Evolutionary conservation across 306 rosid genomes (phyloP).

Genomic region (Argentina anserina): DNA sequence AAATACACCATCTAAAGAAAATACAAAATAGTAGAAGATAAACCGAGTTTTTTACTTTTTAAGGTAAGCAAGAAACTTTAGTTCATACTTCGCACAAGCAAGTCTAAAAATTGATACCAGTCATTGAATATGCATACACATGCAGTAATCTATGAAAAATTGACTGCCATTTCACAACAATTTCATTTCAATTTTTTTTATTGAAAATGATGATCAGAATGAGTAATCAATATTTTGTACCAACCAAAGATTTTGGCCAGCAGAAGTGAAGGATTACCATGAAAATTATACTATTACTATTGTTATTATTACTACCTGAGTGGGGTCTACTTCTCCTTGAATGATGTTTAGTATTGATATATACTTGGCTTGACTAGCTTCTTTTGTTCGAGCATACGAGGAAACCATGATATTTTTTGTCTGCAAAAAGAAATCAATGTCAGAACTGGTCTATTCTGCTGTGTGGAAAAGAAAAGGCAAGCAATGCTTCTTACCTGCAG

Average conservation of each 20-base stretch:
- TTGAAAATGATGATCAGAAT: not conserved
- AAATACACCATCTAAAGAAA: not conserved
- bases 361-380: slow-evolving; percentile 98
- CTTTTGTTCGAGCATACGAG: slow-evolving; percentile 95
- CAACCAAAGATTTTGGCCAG: not conserved
- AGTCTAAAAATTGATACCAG: not conserved
- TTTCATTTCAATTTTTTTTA: not conserved
- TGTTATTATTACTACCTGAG: slow-evolving; percentile 50
- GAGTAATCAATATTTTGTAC: not conserved
- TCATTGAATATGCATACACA: not conserved
- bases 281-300: not conserved
- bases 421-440: slow-evolving; percentile 43
- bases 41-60: not conserved
- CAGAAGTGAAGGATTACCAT: not conserved
- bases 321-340: slow-evolving; percentile 99
- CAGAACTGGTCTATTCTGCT: slow-evolving; percentile 15
- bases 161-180: not conserved
- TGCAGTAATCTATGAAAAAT: not conserved
- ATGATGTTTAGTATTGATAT: slow-evolving; percentile 96
- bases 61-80: not conserved
- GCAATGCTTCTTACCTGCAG: slow-evolving; percentile 58
- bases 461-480: slow-evolving; percentile 13
- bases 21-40: not conserved
- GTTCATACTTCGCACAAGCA: not conserved
- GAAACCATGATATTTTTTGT: slow-evolving; percentile 99